Base-by-base conservation (phyloP, 371 early-diverging fungal genomes). In the Coemansia sp. region DNA sequence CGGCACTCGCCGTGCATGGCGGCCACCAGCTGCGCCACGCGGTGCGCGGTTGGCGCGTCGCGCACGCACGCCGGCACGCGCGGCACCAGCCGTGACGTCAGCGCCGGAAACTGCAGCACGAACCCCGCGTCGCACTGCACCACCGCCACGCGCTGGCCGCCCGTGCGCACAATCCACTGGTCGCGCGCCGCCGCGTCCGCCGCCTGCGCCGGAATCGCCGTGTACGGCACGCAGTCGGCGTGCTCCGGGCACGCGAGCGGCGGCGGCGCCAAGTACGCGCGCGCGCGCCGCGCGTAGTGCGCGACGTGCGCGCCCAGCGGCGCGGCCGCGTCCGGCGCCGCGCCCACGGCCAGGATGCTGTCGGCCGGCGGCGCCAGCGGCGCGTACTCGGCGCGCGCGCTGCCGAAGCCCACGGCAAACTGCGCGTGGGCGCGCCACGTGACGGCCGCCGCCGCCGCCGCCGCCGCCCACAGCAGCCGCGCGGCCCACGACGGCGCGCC, bases 211-310 rank as follows among this genome's bases (percentile, higher is more conserved):
- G 74, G 63, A 7, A 77, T 55, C 47, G 77, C 13, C 62, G 59
- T 58, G 32, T 59, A 68, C 36, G 65, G 58, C 55, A 55, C 57
- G 43, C 77, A 77, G 40, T 59, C 62, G 45, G 77, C 77, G 47
- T 77, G 77, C 52, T 61, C 72, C 20, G 77, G 77, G 52, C 77
- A 77, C 43, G 53, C 39, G 42, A 77, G 63, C 59, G 72, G 52
- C 49, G 38, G 16, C 14, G 76, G 75, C 59, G 40, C 35, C 35
- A 67, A 5, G 40, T 38, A 57, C 32, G 69, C 69, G 11, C 64
- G 74, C 45, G 52, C 65, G 20, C 30, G 8, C 40, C 30, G 68
- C n/a, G 68, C 68, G 31, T 47, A 42, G 48, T 68, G 54, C 47
- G n/a, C 11, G 20, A 45, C 40, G 47, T 55, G 72, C 9, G 50